Conservation (phyloP, 306 rosid genomes). For the barrel medic (Medicago truncatula) region DNA sequence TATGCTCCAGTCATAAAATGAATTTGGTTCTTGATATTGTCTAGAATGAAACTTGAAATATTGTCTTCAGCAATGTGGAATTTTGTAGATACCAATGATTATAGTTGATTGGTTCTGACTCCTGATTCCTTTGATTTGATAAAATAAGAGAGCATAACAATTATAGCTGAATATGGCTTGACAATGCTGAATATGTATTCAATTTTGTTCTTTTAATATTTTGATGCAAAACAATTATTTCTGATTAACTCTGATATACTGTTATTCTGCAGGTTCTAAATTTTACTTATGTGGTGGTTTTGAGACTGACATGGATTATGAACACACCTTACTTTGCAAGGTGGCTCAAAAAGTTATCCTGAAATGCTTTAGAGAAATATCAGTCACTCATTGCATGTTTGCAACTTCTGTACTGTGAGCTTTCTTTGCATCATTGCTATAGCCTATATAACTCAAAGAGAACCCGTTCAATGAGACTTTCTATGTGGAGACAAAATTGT, state of each 20-base stretch:
- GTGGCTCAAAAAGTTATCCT: constrained; percentile 46
- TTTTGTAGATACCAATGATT: too few species aligned
- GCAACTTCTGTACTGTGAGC: constrained; percentile 56
- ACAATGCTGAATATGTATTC: constrained; percentile 12
- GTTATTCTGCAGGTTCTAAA: constrained; percentile 70
- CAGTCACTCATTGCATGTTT: constrained; percentile 69
- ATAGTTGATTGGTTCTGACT: too few species aligned
- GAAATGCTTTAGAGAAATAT: constrained; percentile 32
- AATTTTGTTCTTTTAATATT: constrained; percentile 28
- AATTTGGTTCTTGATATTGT: too few species aligned
- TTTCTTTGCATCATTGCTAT: constrained; percentile 52
- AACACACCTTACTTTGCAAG: constrained; percentile 74
- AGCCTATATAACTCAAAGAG: constrained; percentile 53
- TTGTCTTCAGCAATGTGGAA: too few species aligned
- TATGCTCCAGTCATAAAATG: too few species aligned
- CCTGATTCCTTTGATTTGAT: too few species aligned
- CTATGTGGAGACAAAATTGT: constrained; percentile 42
- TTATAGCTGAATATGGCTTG: too few species aligned
- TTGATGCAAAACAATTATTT: constrained; percentile 14
- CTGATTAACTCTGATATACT: neutral
- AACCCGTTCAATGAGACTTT: constrained; percentile 57
- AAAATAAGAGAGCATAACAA: too few species aligned
- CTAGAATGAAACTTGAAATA: too few species aligned
- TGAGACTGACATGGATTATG: constrained; percentile 84
- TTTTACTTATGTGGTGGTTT: constrained; percentile 57